phyloP scores from a whole-genome alignment of 2,329 filamentous ascomycete genomes.

The Fusarium caatingaense region DNA sequence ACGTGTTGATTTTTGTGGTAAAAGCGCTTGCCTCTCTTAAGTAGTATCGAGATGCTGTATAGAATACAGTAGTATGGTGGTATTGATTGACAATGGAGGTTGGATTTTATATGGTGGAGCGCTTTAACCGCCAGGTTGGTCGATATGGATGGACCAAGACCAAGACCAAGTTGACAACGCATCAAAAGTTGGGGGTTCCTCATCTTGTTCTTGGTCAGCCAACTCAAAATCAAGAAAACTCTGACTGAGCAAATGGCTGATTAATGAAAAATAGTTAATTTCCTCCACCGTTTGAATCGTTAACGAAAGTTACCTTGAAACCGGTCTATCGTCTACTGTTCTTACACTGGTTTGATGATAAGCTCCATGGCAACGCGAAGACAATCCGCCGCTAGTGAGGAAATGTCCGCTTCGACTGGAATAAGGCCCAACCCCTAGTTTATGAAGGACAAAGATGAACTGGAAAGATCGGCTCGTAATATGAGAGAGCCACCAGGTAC shows the following conservation, averaged over 20 bases:
- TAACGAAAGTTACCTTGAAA: constrained; percentile 22
- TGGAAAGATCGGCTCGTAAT: constrained; percentile 22
- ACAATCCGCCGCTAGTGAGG: constrained; percentile 21
- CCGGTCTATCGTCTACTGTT: constrained; percentile 16
- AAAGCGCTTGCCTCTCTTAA: background rate
- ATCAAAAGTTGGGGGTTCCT: background rate
- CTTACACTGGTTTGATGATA: constrained; percentile 21
- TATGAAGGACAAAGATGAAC: constrained; percentile 8
- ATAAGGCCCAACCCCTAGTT: constrained; percentile 30
- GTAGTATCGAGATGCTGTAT: background rate
- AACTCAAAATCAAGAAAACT: background rate
- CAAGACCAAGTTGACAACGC: constrained; percentile 16
- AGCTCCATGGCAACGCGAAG: constrained; percentile 9
- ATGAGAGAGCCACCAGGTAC: constrained; percentile 19
- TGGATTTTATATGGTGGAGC: constrained; percentile 21
- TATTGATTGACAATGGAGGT: background rate
- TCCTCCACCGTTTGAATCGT: constrained; percentile 1
- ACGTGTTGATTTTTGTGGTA: constrained; percentile 6
- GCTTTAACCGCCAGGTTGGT: constrained; percentile 21
- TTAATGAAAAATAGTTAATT: background rate
- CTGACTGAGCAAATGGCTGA: background rate
- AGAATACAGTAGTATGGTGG: background rate
- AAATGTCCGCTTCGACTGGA: constrained; percentile 8
- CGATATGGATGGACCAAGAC: constrained; percentile 1
- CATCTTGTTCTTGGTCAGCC: background rate